Evolutionary conservation across 2,329 filamentous ascomycete species (phyloP).

Genomic region (Coccinonectria pachysandricola): DNA sequence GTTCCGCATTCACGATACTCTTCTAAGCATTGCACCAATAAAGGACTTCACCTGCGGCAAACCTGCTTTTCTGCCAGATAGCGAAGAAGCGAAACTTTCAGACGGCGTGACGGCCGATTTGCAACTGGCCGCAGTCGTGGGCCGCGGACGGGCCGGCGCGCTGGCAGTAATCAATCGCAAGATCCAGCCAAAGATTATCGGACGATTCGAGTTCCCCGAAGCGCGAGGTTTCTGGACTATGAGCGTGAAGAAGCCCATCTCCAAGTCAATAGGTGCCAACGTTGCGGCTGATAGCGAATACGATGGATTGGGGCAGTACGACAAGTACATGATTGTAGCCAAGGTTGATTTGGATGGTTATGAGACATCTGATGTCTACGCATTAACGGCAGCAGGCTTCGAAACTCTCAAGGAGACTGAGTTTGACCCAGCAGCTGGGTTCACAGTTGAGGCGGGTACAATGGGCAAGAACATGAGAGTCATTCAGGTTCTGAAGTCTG

Average conservation of each 20-base stretch:
- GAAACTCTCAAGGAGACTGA: constrained; percentile 73
- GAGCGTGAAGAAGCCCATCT: constrained; percentile 54
- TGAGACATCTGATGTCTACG: constrained; percentile 70
- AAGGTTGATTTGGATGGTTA: constrained; percentile 58
- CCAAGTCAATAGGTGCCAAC: constrained; percentile 44
- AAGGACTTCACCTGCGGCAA: constrained; percentile 63
- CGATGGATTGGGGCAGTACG: constrained; percentile 51
- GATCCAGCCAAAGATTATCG: constrained; percentile 62
- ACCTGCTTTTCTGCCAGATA: constrained; percentile 31
- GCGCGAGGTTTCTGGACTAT: constrained; percentile 76
- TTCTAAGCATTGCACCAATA: constrained; percentile 72
- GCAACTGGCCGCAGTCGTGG: constrained; percentile 51
- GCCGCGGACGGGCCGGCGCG: constrained; percentile 55
- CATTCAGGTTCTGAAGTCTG: constrained; percentile 77
- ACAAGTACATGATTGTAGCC: constrained; percentile 75
- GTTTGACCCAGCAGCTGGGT: constrained; percentile 81
- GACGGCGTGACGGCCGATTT: constrained; percentile 43
- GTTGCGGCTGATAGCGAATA: constrained; percentile 44
- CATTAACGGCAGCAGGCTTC: constrained; percentile 61
- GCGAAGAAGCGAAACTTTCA: constrained; percentile 32
- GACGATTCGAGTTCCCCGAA: constrained; percentile 60
- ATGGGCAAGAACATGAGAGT: constrained; percentile 73
- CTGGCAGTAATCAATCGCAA: constrained; percentile 69
- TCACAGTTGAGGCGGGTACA: constrained; percentile 75
- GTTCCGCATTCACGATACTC: constrained; percentile 67